These are phyloP conservation scores for Penicillium cosmopolitanum DNA, from an alignment of 495 filamentous ascomycete genomes.

Conservation along the genomic window DNA sequence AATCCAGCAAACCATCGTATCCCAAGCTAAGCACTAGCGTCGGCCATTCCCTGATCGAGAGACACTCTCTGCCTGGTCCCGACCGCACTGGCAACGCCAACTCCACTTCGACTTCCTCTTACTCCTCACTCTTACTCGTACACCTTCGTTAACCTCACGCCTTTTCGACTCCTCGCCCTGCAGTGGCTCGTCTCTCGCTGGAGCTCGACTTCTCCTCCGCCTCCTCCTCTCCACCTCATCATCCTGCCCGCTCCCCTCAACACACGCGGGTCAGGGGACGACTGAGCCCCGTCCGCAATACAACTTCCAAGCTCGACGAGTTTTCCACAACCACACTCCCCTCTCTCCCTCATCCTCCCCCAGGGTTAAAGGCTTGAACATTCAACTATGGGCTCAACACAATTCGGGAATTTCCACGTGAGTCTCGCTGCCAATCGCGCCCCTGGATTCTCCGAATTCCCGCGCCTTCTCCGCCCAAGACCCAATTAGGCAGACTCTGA, in stretches of 20 bases:
- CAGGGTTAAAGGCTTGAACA: not conserved
- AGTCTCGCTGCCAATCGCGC: constrained; percentile 37
- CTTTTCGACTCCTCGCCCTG: not conserved
- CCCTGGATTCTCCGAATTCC: constrained; percentile 1
- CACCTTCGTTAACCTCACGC: constrained; percentile 1
- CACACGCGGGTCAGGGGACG: constrained; percentile 40
- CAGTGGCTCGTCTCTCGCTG: constrained; percentile 5
- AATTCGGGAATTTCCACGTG: constrained; percentile 91
- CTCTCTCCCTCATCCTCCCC: not conserved
- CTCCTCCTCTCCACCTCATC: not conserved
- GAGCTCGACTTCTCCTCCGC: not conserved
- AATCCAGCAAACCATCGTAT: too few relatives aligned
- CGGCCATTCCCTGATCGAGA: constrained; percentile 20
- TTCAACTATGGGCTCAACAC: constrained; percentile 60
- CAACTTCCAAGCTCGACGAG: not conserved
- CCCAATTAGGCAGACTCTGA: constrained; percentile 23
- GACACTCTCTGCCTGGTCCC: not conserved
- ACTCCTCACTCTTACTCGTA: not conserved
- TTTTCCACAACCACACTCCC: not conserved
- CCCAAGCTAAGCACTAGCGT: constrained; percentile 17
- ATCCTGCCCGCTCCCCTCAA: not conserved
- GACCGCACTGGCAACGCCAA: constrained; percentile 8
- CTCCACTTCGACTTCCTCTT: constrained; percentile 8
- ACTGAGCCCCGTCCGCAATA: constrained; percentile 18
- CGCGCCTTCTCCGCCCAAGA: constrained; percentile 14